These are phyloP conservation scores for Tulasnella sp. DNA, from an alignment of 768 basidiomycete species.

Conservation along the genomic window DNA sequence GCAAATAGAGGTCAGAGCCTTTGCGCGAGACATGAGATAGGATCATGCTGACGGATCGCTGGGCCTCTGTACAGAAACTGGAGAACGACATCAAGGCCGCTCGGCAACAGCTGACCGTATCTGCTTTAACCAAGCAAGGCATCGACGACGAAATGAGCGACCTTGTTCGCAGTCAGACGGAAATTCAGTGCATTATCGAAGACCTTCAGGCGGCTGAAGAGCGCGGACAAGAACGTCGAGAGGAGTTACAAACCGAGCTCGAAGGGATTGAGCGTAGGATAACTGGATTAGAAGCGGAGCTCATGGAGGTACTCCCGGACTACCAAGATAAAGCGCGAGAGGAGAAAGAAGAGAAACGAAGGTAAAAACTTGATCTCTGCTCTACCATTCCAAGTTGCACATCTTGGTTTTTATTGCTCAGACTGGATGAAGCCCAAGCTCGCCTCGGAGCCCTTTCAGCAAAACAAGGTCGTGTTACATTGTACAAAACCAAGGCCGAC, in stretches of 20 bases:
- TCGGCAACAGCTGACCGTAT: slow-evolving; percentile 67
- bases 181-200: slow-evolving; percentile 75
- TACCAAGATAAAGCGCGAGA: slow-evolving; percentile 58
- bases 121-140: slow-evolving; percentile 65
- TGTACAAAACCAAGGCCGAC: slow-evolving; percentile 77
- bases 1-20: slow-evolving; percentile 63
- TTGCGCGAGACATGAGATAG: not conserved
- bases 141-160: slow-evolving; percentile 82
- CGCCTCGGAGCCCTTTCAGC: slow-evolving; percentile 71
- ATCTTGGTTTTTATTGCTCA: slow-evolving; percentile 30
- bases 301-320: slow-evolving; percentile 63
- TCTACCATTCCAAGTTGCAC: not conserved
- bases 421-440: slow-evolving; percentile 70
- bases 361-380: slow-evolving; percentile 29
- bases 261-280: slow-evolving; percentile 58
- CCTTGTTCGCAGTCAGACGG: slow-evolving; percentile 75
- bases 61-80: slow-evolving; percentile 51
- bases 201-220: slow-evolving; percentile 69
- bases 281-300: slow-evolving; percentile 54
- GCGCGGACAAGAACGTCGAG: slow-evolving; percentile 60
- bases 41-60: not conserved
- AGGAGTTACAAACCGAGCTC: slow-evolving; percentile 64
- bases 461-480: slow-evolving; percentile 84
- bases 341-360: slow-evolving; percentile 48
- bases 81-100: slow-evolving; percentile 68